A percentile compares a stretch with the other conserved stretches of the same genome.
Conservation (phyloP, 331 rosid species). For the Malus hybrid region DNA sequence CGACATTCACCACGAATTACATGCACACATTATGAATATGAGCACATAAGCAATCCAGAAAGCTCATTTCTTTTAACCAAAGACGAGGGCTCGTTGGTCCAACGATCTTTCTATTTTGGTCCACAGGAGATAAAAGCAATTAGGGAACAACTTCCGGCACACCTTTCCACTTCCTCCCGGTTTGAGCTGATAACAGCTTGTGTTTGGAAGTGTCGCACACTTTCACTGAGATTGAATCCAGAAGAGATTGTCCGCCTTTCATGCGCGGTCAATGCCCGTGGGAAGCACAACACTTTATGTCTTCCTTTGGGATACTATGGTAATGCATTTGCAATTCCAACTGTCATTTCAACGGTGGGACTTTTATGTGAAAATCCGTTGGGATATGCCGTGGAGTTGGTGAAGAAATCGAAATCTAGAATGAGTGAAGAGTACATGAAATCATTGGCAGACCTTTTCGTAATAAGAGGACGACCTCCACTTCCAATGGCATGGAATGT, state of each 20-base stretch:
- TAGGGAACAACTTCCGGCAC: background rate
- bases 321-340: constrained; percentile 21
- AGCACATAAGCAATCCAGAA: background rate
- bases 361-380: constrained; percentile 1
- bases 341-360: constrained; percentile 11
- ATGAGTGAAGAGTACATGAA: constrained; percentile 26
- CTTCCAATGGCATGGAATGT: background rate
- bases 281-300: background rate
- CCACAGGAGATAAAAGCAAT: constrained; percentile 14
- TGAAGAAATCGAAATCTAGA: constrained; percentile 17
- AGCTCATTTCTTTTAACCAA: background rate
- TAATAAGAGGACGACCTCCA: constrained; percentile 15
- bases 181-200: constrained; percentile 27
- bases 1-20: constrained; percentile 23
- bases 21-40: constrained; percentile 16
- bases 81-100: background rate
- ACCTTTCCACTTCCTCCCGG: constrained; percentile 3
- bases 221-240: constrained; percentile 20
- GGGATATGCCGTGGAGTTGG: constrained; percentile 22
- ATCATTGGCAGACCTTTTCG: constrained; percentile 23
- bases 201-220: constrained; percentile 36
- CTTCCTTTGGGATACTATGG: constrained; percentile 25
- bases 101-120: constrained; percentile 25
- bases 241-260: constrained; percentile 17
- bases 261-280: background rate